Evolutionary conservation across 148 eudicot genomes (phyloP), one percentile per base, ranked within the genome.

Genomic region (Pharnaceum exiguum): DNA sequence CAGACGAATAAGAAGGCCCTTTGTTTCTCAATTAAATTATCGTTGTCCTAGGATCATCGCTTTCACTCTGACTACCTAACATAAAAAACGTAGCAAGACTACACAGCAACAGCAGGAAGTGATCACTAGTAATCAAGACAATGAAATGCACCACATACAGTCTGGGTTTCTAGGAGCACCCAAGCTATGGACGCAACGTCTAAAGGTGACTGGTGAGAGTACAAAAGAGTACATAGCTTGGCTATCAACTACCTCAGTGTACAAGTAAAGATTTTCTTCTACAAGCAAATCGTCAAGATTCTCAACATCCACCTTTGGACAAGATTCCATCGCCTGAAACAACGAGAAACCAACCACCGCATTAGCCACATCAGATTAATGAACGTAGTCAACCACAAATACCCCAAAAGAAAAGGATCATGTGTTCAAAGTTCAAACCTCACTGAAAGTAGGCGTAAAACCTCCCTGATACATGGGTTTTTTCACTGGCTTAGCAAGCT

Each of bases 221-320:
- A 13, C 25, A 46, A 2, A 2, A 25, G 46, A 21, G 12, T 12
- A 31, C 25, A 30, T 19, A 43, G 17, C 11, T 29, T 4, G 19
- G 10, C 11, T 29, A 27, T 17, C 25, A 36, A 36, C 55, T 65
- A 93, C 99, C 95, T 93, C 99, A 8, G 96, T 89, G 40, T 70
- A 71, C 73, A 93, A 69, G 79, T 85, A 89, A 22, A 93, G 67
- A 57, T 89, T 93, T 68, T 93, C 96, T 73, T 88, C 99, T 43
- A 76, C 68, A 31, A 93, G 80, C 43, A 75, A 62, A 43, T 86
- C 87, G 68, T 83, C 71, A 33, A 81, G 75, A 65, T 87, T 83
- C 16, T 82, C 74, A 31, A 88, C 77, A 46, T 80, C 77, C 46
- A 63, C 80, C 74, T 83, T 93, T 19, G 95, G 96, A 77, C 95